Base-by-base conservation (phyloP, 805 yeast species). In the Saturnispora besseyi region DNA sequence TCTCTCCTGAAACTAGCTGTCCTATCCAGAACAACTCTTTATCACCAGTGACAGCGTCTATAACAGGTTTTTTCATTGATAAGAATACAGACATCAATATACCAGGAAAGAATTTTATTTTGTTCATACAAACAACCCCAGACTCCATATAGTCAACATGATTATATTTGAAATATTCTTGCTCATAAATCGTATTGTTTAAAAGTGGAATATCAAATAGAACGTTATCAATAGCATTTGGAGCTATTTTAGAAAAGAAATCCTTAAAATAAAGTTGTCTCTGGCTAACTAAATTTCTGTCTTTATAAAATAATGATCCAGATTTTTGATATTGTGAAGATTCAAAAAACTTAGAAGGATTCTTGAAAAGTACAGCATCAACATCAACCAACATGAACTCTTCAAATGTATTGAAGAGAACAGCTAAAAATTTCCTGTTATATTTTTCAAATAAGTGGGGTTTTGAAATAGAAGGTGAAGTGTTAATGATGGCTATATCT, bases 11-110 rank as follows among this genome's bases (percentile, higher is more conserved):
- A 37, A 76, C 66, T 12, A 76, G 64, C 59, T 78, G 75, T 0
- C 84, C 84, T 21, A 84, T 56, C 90, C 90, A 83, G 59, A 82
- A 82, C 55, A 83, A 65, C 58, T 84, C 91, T 57, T 84, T 84
- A 52, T 84, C 93, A 28, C 93, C 93, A 75, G 84, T 82, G 3
- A 81, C 74, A 30, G 79, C 75, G 3, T 75, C 68, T 7, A 67
- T 63, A 2, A 71, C 65, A 7, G 76, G 70, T 46, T 58, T 60
- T 55, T 71, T 62, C 54, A 69, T 61, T 45, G 73, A 71, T 51
- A 75, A 52, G 33, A 67, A 63, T 10, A 68, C 53, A 2, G 79
- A 66, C 53, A 71, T 61, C 34, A 79, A 58, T 6, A 77, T 56
- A 0, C 80, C 73, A 34, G 68, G 59, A 54, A 77, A 74, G 59